Evolutionary conservation across 1,284 basidiomycete species (phyloP).

Genomic region (Meira miltonrushii): DNA sequence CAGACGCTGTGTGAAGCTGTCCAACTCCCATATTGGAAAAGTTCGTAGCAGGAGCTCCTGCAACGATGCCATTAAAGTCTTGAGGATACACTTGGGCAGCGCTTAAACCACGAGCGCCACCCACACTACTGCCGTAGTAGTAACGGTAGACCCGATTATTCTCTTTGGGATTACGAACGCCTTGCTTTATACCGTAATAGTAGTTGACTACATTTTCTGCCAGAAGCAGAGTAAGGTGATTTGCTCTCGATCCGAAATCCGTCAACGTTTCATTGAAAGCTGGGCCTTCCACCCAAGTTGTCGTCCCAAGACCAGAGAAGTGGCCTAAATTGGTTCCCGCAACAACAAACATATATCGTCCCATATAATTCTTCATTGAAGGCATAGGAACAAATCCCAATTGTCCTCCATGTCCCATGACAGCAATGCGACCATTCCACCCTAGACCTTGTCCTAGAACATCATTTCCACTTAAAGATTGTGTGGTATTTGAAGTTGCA

Average conservation of each 20-base stretch:
- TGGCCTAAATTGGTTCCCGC: constrained; percentile 19
- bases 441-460: constrained; percentile 14
- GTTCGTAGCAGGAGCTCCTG: constrained; percentile 44
- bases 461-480: constrained; percentile 11
- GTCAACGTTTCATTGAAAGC: constrained; percentile 15
- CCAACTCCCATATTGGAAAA: constrained; percentile 31
- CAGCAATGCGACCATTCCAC: constrained; percentile 22
- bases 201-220: constrained; percentile 16
- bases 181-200: constrained; percentile 16
- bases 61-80: constrained; percentile 51
- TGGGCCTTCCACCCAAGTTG: constrained; percentile 18
- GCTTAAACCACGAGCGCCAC: constrained; percentile 43
- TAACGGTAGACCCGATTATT: constrained; percentile 11
- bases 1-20: constrained; percentile 13
- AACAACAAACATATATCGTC: constrained; percentile 18
- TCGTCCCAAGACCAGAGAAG: constrained; percentile 10
- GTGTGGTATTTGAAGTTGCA: neutral
- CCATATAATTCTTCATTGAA: constrained; percentile 12
- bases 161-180: constrained; percentile 10
- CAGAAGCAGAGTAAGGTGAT: constrained; percentile 15
- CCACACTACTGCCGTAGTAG: constrained; percentile 42
- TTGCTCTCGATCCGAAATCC: constrained; percentile 14
- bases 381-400: constrained; percentile 19
- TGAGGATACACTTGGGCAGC: constrained; percentile 32
- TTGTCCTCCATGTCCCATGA: constrained; percentile 20